Evolutionary conservation across 768 basidiomycete species (phyloP).

Genomic region (Astraeus odoratus): DNA sequence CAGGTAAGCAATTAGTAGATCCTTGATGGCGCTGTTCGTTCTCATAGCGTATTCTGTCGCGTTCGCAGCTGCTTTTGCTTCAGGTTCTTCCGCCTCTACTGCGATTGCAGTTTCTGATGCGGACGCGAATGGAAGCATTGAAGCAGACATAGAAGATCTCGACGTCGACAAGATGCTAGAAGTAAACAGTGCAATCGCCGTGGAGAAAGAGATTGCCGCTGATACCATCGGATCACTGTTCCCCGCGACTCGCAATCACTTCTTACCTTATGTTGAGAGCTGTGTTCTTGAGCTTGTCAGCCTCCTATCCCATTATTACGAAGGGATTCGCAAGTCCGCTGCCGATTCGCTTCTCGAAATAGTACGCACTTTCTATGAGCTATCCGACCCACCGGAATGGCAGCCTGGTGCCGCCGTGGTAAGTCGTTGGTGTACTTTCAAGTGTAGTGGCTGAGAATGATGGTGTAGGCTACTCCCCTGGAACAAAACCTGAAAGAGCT

Average conservation of each 20-base stretch:
- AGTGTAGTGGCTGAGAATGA: slow-evolving; percentile 6
- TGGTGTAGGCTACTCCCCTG: slow-evolving; percentile 38
- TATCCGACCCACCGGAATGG: slow-evolving; percentile 82
- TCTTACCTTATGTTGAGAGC: slow-evolving; percentile 87
- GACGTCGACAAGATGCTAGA: slow-evolving; percentile 85
- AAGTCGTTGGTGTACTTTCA: slow-evolving; percentile 22
- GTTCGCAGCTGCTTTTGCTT: slow-evolving; percentile 60
- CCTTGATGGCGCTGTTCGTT: not conserved
- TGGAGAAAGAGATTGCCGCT: slow-evolving; percentile 98
- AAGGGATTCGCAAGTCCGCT: slow-evolving; percentile 93
- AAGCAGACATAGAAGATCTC: slow-evolving; percentile 66
- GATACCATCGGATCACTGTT: slow-evolving; percentile 94
- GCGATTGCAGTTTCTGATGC: slow-evolving; percentile 56
- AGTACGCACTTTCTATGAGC: slow-evolving; percentile 85
- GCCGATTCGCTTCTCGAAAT: slow-evolving; percentile 84
- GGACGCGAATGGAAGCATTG: slow-evolving; percentile 49
- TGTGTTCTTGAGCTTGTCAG: slow-evolving; percentile 72
- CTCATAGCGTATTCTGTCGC: slow-evolving; percentile 1
- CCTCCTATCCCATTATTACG: slow-evolving; percentile 88
- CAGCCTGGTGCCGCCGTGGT: slow-evolving; percentile 61
- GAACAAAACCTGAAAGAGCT: slow-evolving; percentile 72
- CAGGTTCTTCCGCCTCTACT: slow-evolving; percentile 66
- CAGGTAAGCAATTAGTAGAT: slow-evolving; percentile 32
- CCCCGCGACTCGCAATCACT: slow-evolving; percentile 69
- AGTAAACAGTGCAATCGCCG: slow-evolving; percentile 92